Percentiles rank a stretch among this genome's conserved stretches.
phyloP scores from a whole-genome alignment of 306 rosid species.

The Cajanus cajan region DNA sequence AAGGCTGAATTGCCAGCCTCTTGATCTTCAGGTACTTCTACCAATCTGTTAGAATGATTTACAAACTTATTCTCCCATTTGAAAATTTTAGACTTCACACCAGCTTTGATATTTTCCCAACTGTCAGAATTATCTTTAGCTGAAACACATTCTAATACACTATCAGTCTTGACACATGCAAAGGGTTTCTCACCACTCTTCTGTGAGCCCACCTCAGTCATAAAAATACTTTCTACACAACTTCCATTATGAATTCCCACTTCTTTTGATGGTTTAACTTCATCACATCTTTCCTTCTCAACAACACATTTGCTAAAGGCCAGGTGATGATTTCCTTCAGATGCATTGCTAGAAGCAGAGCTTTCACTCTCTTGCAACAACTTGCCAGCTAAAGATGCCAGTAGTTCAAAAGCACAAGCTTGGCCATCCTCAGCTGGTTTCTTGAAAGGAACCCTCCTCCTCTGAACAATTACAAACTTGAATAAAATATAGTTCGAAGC shows the following conservation, averaged over 20 bases:
- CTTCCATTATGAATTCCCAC: constrained; percentile 50
- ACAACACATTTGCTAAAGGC: constrained; percentile 38
- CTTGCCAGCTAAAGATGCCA: constrained; percentile 92
- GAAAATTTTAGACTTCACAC: constrained; percentile 45
- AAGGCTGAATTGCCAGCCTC: constrained; percentile 40
- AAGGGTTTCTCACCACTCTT: constrained; percentile 42
- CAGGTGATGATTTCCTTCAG: constrained; percentile 53
- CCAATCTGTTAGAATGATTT: constrained; percentile 39
- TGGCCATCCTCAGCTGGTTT: constrained; percentile 49
- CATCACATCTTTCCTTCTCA: constrained; percentile 45
- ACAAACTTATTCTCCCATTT: constrained; percentile 40
- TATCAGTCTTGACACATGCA: constrained; percentile 39
- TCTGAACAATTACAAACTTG: constrained; percentile 53
- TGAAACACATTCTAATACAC: constrained; percentile 47
- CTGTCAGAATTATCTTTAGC: constrained; percentile 39
- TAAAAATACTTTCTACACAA: constrained; percentile 48
- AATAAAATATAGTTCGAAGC: constrained; percentile 25
- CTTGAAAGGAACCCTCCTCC: constrained; percentile 59
- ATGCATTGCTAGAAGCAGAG: constrained; percentile 78
- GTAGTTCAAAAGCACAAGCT: constrained; percentile 71
- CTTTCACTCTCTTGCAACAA: constrained; percentile 83
- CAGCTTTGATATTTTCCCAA: constrained; percentile 39
- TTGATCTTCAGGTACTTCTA: constrained; percentile 38
- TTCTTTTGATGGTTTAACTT: constrained; percentile 38
- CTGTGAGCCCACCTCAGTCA: constrained; percentile 40